Percentiles rank a stretch among this genome's conserved stretches.
These are phyloP conservation scores for Dendrostoma leiphaemia DNA, from an alignment of 2,329 filamentous ascomycete species.

Conservation along the genomic window DNA sequence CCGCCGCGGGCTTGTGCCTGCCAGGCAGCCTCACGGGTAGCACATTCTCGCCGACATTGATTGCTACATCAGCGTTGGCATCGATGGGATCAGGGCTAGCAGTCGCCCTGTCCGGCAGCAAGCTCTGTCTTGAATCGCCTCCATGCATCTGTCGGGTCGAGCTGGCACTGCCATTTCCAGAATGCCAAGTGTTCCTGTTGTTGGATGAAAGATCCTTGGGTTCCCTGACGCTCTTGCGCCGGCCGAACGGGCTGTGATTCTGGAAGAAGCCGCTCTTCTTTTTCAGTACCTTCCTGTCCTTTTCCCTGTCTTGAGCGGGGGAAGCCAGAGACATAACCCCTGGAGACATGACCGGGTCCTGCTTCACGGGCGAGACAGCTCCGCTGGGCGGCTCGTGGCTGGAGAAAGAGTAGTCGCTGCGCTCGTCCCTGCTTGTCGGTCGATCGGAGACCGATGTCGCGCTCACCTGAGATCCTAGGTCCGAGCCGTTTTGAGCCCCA, in stretches of 20 bases:
- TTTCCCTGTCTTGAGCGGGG: constrained; percentile 55
- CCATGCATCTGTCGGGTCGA: constrained; percentile 39
- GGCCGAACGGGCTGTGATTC: constrained; percentile 80
- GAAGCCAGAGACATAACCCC: constrained; percentile 22
- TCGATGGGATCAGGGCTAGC: constrained; percentile 83
- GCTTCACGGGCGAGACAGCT: constrained; percentile 72
- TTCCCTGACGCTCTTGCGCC: constrained; percentile 86
- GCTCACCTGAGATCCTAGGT: constrained; percentile 47
- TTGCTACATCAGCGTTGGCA: constrained; percentile 84
- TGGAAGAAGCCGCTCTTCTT: constrained; percentile 87
- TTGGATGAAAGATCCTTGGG: constrained; percentile 61
- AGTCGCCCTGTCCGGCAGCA: constrained; percentile 39
- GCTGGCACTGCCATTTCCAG: constrained; percentile 15
- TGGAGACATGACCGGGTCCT: constrained; percentile 34
- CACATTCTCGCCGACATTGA: constrained; percentile 94
- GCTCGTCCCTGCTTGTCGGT: constrained; percentile 81
- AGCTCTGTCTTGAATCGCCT: constrained; percentile 35
- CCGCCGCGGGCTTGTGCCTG: constrained; percentile 44
- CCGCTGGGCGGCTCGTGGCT: constrained; percentile 78
- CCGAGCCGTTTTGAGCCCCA: constrained; percentile 60
- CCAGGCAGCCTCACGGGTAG: constrained; percentile 87
- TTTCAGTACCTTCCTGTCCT: constrained; percentile 67
- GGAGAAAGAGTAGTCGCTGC: constrained; percentile 88
- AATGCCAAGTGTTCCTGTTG: constrained; percentile 62
- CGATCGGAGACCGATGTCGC: constrained; percentile 56